A percentile compares a stretch with the other conserved stretches of the same genome.
These are phyloP conservation scores for Penicillium capsulatum DNA, from an alignment of 2,329 filamentous ascomycete species.

Conservation along the genomic window DNA sequence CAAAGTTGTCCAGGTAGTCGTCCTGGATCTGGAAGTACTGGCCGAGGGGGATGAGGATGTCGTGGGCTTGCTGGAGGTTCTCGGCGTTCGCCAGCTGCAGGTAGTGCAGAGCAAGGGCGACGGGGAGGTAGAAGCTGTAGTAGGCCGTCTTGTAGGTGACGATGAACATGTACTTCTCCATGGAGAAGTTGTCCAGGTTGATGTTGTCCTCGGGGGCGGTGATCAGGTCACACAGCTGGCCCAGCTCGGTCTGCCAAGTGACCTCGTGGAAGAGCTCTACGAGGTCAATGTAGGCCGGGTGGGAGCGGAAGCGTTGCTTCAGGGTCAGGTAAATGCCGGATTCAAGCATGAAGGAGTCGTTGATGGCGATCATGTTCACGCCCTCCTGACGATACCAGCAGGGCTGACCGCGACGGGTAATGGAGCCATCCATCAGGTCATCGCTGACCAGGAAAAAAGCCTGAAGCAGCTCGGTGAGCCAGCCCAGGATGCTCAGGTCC, in stretches of 20 bases:
- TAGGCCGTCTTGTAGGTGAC: constrained; percentile 99
- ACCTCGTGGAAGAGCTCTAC: constrained; percentile 95
- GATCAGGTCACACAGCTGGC: constrained; percentile 89
- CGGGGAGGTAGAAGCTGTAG: constrained; percentile 98
- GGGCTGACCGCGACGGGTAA: constrained; percentile 87
- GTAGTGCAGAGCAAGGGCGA: constrained; percentile 83
- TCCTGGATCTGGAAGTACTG: constrained; percentile 99
- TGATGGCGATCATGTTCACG: constrained; percentile 95
- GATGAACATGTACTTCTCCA: constrained; percentile 92
- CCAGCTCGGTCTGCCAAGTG: constrained; percentile 89
- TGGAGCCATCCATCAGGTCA: constrained; percentile 96
- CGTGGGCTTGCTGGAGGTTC: constrained; percentile 83
- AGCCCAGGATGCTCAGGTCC: constrained; percentile 80
- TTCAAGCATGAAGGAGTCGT: constrained; percentile 97
- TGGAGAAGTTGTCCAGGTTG: constrained; percentile 89
- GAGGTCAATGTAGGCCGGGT: constrained; percentile 84
- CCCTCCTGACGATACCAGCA: constrained; percentile 93
- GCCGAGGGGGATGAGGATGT: constrained; percentile 92
- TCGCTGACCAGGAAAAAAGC: constrained; percentile 98
- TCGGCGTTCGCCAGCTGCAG: constrained; percentile 77
- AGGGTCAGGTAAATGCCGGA: constrained; percentile 82
- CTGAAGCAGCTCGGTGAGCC: constrained; percentile 97
- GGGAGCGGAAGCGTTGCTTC: constrained; percentile 86
- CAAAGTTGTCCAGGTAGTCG: constrained; percentile 98
- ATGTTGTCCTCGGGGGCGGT: constrained; percentile 93